phyloP scores from a whole-genome alignment of 106 monocot genomes.

The Apostasia ramifera region DNA sequence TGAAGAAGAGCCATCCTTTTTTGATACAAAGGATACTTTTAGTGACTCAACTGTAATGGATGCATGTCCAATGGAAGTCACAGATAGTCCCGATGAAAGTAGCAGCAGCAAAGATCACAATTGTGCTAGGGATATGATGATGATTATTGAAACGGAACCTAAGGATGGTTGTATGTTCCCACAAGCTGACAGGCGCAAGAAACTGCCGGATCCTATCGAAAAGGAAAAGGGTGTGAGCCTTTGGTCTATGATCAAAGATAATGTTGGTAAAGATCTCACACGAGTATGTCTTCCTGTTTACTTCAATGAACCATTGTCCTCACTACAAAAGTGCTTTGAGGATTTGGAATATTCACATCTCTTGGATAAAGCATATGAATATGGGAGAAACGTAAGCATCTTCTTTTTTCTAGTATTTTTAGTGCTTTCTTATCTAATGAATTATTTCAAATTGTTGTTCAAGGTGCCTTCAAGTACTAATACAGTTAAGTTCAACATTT shows the following conservation, averaged over 20 bases:
- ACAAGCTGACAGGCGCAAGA: slow-evolving; percentile 36
- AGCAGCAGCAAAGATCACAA: slow-evolving; percentile 3
- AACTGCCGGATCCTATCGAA: slow-evolving; percentile 72
- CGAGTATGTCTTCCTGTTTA: slow-evolving; percentile 93
- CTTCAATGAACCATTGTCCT: slow-evolving; percentile 77
- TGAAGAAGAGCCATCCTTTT: slow-evolving; percentile 63
- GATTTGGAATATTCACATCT: slow-evolving; percentile 84
- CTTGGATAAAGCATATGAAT: slow-evolving; percentile 80
- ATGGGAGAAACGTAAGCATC: slow-evolving; percentile 60
- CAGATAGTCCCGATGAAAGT: slow-evolving; percentile 2
- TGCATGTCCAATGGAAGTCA: neutral
- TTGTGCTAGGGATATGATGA: slow-evolving; percentile 2
- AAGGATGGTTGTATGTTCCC: slow-evolving; percentile 15
- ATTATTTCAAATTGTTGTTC: too few relatives aligned
- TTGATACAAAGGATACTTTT: slow-evolving; percentile 65
- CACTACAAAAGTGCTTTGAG: slow-evolving; percentile 86
- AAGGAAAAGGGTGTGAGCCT: slow-evolving; percentile 85
- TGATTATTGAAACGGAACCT: slow-evolving; percentile 4
- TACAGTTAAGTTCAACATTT: too few relatives aligned
- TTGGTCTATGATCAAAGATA: slow-evolving; percentile 95
- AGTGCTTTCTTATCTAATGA: neutral
- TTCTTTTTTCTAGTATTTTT: neutral
- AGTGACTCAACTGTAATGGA: slow-evolving; percentile 19
- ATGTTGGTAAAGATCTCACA: slow-evolving; percentile 94
- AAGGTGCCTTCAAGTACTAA: too few relatives aligned